A percentile compares a stretch with the other conserved stretches of the same genome.
Evolutionary conservation across 1,284 basidiomycete species (phyloP).

Genomic region (Pisolithus thermaeus): DNA sequence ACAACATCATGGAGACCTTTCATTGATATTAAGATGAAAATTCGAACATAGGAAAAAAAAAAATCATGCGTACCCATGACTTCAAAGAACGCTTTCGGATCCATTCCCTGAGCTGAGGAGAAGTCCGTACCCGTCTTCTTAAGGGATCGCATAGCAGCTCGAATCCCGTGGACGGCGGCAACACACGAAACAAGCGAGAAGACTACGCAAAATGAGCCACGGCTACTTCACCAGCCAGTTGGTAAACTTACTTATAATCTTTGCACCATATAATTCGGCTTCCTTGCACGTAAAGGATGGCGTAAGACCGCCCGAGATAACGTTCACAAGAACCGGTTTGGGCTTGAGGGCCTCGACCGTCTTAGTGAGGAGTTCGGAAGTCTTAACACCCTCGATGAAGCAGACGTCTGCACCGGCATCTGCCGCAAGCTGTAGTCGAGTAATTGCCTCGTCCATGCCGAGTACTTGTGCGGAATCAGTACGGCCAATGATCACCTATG

Average conservation of each 20-base stretch:
- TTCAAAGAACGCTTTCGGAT: conserved; percentile 69
- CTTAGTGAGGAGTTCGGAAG: conserved; percentile 55
- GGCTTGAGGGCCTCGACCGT: conserved; percentile 65
- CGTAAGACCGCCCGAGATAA: conserved; percentile 71
- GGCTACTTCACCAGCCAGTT: background rate
- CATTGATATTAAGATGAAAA: background rate
- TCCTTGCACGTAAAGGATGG: conserved; percentile 66
- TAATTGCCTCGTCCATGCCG: conserved; percentile 76
- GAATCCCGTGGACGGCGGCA: conserved; percentile 65
- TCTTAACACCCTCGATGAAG: conserved; percentile 79
- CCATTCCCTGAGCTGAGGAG: conserved; percentile 66
- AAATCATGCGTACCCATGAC: conserved; percentile 49
- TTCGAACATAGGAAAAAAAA: background rate
- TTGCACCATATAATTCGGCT: conserved; percentile 65
- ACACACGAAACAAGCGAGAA: conserved; percentile 69
- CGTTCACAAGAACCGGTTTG: conserved; percentile 72
- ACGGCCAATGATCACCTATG: conserved; percentile 70
- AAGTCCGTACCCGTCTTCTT: conserved; percentile 75
- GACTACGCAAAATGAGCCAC: conserved; percentile 32
- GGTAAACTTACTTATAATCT: conserved; percentile 60
- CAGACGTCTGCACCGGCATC: conserved; percentile 78
- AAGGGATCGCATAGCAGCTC: conserved; percentile 65
- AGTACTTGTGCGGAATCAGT: conserved; percentile 78
- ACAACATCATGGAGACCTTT: conserved; percentile 53
- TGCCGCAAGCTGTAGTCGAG: conserved; percentile 63